Evolutionary conservation across 192 early-diverging fungal genomes (phyloP).

Genomic region (Umbelopsis vinacea): DNA sequence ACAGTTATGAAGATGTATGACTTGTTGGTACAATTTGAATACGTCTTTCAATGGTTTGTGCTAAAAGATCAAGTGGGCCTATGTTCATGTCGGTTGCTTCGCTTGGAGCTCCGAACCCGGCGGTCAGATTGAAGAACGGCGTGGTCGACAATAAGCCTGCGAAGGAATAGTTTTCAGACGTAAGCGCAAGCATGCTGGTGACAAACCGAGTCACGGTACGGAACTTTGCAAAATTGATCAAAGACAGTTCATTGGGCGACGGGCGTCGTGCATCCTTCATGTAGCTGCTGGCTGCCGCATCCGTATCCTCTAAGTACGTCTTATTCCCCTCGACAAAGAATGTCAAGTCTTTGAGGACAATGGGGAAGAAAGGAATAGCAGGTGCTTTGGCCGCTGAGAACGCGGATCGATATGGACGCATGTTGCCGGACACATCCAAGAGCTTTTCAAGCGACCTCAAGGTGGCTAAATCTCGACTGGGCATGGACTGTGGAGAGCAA

Average conservation of each 20-base stretch:
- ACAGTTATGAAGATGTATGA: conserved; percentile 3
- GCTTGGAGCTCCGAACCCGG: neutral
- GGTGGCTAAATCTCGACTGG: conserved; percentile 47
- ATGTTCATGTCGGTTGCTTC: neutral
- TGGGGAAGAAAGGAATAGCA: conserved; percentile 65
- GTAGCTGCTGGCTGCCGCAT: neutral
- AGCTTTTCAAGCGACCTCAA: conserved; percentile 58
- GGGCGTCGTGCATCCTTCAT: neutral
- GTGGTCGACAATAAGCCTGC: conserved; percentile 39
- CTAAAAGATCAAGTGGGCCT: conserved; percentile 20
- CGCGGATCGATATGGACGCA: conserved; percentile 62
- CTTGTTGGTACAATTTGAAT: conserved; percentile 26
- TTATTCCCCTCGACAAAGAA: conserved; percentile 77
- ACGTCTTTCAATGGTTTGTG: conserved; percentile 19
- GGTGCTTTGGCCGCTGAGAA: conserved; percentile 48
- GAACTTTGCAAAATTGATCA: conserved; percentile 60
- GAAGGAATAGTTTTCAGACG: conserved; percentile 49
- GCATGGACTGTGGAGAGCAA: conserved; percentile 36
- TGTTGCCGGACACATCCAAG: conserved; percentile 66
- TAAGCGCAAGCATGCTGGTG: conserved; percentile 38
- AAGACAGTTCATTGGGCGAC: neutral
- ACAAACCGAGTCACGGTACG: conserved; percentile 43
- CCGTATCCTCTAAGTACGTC: conserved; percentile 30
- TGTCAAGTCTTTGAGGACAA: conserved; percentile 75
- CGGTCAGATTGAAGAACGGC: conserved; percentile 29